Base-by-base conservation (phyloP, 2,329 filamentous ascomycete species). In the Penicillium thymicola region DNA sequence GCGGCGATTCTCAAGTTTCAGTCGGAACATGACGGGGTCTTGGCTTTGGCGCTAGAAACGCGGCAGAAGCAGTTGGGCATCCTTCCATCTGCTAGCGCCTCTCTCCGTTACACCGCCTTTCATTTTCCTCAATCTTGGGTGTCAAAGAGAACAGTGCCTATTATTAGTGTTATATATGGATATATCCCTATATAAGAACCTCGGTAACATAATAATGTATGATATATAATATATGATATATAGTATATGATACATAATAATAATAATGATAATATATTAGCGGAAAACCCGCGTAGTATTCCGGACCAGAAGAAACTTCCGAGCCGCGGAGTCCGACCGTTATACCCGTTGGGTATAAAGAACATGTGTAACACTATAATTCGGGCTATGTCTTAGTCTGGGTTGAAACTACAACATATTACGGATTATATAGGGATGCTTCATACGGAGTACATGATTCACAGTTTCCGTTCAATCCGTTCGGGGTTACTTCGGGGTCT, bases 11-110 rank as follows among this genome's bases (percentile, higher is more conserved):
- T 42, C 32, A 57, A 51, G 51, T 60, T 60, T 59, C 57, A 55
- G 54, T 61, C 55, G 56, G 57, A 61, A 57, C 27, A 46, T 55
- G 60, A 59, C 34, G 55, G 54, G 57, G 55, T 65, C 68, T 70
- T 70, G 63, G 68, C 64, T 64, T 67, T 44, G 60, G 58, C 68
- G 65, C 69, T 70, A 71, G 67, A 70, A 70, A 60, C 58, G 62
- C 63, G 61, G 60, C 59, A 70, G 67, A 72, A 71, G 66, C 60
- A 63, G 65, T 65, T 55, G 58, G 59, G 43, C 42, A 38, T 27
- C 27, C 48, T 51, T 51, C 49, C 8, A 44, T 36, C 28, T 14
- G 5, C 34, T 44, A 11, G 34, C 34, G 47, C 36, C 37, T 7
- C 32, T 21, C 7, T 13, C 14, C 2, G 13, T n/a, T n/a, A 51